phyloP scores from a whole-genome alignment of 2,329 filamentous ascomycete species.

The Fusarium sp. region DNA sequence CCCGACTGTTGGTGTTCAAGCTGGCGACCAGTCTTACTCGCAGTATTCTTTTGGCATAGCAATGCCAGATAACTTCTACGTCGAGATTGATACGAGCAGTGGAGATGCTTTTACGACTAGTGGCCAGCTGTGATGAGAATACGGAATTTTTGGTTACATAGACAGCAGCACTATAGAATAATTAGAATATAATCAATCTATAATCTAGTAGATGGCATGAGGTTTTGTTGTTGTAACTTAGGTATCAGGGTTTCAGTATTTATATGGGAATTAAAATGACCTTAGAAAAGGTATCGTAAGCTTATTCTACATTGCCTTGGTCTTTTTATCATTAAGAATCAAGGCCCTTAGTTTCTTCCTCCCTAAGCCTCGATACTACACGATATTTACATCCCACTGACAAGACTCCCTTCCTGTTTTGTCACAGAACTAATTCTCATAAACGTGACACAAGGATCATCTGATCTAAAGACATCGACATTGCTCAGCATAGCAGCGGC shows the following conservation, averaged over 20 bases:
- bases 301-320: neutral
- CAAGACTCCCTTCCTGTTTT: neutral
- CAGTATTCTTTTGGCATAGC: neutral
- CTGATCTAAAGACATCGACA: neutral
- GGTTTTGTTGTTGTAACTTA: neutral
- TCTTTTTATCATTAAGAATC: neutral
- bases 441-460: neutral
- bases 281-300: too few relatives aligned
- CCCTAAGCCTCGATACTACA: neutral
- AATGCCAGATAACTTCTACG: neutral
- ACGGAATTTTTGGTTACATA: fast-evolving
- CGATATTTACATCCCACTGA: neutral
- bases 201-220: too few relatives aligned
- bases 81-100: neutral
- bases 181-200: neutral
- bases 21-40: neutral
- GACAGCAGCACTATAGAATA: neutral
- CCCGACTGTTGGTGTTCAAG: neutral
- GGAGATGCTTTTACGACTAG: fast-evolving
- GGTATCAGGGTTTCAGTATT: neutral
- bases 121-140: neutral
- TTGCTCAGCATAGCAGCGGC: neutral
- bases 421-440: fast-evolving
- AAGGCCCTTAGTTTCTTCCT: neutral
- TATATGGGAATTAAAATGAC: too few relatives aligned